These are phyloP conservation scores for Fusarium tanahbumbuense DNA, from an alignment of 2,329 filamentous ascomycete genomes.

Conservation along the genomic window DNA sequence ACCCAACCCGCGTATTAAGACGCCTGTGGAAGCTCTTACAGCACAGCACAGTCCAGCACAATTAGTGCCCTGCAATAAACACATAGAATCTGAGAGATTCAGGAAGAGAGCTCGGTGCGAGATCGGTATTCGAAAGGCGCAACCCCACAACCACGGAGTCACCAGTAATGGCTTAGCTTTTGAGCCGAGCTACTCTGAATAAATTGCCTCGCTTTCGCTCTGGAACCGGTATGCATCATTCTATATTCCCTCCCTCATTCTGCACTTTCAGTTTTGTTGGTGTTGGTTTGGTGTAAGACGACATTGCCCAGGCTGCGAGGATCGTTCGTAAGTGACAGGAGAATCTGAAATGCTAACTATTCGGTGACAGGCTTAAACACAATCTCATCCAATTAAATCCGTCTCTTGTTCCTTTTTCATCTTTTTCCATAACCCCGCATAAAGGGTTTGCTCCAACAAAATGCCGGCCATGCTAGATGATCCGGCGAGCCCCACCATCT, in stretches of 20 bases:
- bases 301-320: slow-evolving; percentile 4
- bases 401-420: background rate
- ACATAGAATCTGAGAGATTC: slow-evolving; percentile 17
- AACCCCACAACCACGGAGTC: slow-evolving; percentile 29
- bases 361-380: slow-evolving; percentile 2
- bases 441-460: slow-evolving; percentile 44
- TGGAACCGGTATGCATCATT: slow-evolving; percentile 31
- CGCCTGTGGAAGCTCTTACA: background rate
- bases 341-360: slow-evolving; percentile 20
- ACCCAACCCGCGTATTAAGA: background rate
- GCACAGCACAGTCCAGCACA: slow-evolving; percentile 9
- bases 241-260: slow-evolving; percentile 11
- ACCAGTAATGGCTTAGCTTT: slow-evolving; percentile 37
- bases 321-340: slow-evolving; percentile 12
- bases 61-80: slow-evolving; percentile 8
- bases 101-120: slow-evolving; percentile 32
- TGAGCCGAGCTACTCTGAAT: slow-evolving; percentile 27
- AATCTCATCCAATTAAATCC: slow-evolving; percentile 20
- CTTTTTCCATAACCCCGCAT: slow-evolving; percentile 6
- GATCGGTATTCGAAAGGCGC: slow-evolving; percentile 30
- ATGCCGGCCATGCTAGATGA: slow-evolving; percentile 87
- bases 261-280: slow-evolving; percentile 18
- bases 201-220: slow-evolving; percentile 26
- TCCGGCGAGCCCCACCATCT: slow-evolving; percentile 75
- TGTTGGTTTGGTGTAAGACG: slow-evolving; percentile 35